These are phyloP conservation scores for Geotrichum citri-aurantii DNA, from an alignment of 1,139 yeast species.

Conservation along the genomic window DNA sequence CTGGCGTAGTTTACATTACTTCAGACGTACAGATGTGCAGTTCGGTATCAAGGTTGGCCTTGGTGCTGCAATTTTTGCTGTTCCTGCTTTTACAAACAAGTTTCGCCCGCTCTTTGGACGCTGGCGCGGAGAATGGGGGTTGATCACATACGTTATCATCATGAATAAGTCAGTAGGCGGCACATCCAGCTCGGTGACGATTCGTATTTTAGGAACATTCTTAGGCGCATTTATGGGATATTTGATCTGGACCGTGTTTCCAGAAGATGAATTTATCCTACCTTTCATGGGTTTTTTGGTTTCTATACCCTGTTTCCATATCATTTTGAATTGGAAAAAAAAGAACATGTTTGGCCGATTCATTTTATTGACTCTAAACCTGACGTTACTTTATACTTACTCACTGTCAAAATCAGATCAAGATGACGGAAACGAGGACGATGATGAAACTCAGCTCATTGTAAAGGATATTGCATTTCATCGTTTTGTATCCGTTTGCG, in stretches of 20 bases:
- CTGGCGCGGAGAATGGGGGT: constrained; percentile 84
- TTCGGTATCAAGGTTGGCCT: constrained; percentile 75
- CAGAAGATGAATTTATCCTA: constrained; percentile 52
- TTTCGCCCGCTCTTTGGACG: constrained; percentile 50
- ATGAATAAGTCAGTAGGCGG: constrained; percentile 89
- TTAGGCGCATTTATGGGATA: constrained; percentile 63
- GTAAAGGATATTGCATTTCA: constrained; percentile 76
- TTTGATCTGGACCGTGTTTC: constrained; percentile 51
- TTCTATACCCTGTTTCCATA: constrained; percentile 60
- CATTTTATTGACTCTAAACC: constrained; percentile 67
- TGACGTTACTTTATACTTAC: constrained; percentile 72
- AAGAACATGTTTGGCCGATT: constrained; percentile 50
- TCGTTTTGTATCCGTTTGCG: constrained; percentile 63
- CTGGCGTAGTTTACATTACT: constrained; percentile 43
- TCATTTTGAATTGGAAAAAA: constrained; percentile 59
- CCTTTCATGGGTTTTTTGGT: constrained; percentile 55
- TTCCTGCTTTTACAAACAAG: constrained; percentile 59
- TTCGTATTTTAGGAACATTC: constrained; percentile 71
- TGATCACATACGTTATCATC: constrained; percentile 73
- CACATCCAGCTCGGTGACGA: constrained; percentile 70
- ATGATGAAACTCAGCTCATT: constrained; percentile 65
- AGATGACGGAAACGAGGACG: constrained; percentile 55
- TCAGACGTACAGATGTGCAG: constrained; percentile 61
- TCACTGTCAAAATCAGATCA: constrained; percentile 57
- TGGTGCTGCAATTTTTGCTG: constrained; percentile 63